Percentiles rank a stretch among this genome's conserved stretches.
Conservation (phyloP, 805 yeast species). For the Candida silvatica region DNA sequence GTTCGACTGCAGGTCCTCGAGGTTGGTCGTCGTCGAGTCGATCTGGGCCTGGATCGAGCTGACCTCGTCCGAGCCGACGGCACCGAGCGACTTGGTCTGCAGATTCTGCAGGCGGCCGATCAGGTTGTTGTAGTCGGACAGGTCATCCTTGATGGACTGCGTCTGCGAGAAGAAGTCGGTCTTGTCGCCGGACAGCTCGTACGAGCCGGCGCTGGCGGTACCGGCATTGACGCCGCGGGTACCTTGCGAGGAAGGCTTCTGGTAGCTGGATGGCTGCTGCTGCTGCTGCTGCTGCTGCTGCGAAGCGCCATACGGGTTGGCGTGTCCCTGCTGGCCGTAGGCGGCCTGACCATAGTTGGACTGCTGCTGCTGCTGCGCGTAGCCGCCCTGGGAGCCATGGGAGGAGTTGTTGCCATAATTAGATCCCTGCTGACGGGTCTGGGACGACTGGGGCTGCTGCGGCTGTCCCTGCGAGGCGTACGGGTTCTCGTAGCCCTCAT, state of each 20-base stretch:
- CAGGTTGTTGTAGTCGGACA: conserved; percentile 62
- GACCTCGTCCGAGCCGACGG: conserved; percentile 64
- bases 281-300: not conserved
- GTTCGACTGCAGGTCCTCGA: conserved; percentile 61
- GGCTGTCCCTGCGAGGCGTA: not conserved
- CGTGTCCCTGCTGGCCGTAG: not conserved
- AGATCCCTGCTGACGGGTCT: not conserved
- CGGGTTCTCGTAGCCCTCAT: too few species aligned
- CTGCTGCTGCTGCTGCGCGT: not conserved
- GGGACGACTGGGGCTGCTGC: not conserved
- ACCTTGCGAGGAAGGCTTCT: too few species aligned
- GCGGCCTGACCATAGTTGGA: not conserved
- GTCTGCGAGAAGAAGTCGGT: conserved; percentile 57
- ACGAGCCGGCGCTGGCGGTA: not conserved
- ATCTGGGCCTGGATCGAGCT: conserved; percentile 64
- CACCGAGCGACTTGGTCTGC: conserved; percentile 65
- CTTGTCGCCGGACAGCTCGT: conserved; percentile 1
- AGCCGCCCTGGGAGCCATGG: not conserved
- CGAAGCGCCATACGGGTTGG: not conserved
- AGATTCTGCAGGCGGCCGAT: conserved; percentile 61
- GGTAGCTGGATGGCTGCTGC: not conserved
- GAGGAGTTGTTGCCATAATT: not conserved
- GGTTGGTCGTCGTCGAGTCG: conserved; percentile 69
- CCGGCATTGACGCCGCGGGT: not conserved
- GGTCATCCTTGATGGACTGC: conserved; percentile 56